Evolutionary conservation across 257 asterid species (phyloP).

Genomic region (Rhazya stricta): DNA sequence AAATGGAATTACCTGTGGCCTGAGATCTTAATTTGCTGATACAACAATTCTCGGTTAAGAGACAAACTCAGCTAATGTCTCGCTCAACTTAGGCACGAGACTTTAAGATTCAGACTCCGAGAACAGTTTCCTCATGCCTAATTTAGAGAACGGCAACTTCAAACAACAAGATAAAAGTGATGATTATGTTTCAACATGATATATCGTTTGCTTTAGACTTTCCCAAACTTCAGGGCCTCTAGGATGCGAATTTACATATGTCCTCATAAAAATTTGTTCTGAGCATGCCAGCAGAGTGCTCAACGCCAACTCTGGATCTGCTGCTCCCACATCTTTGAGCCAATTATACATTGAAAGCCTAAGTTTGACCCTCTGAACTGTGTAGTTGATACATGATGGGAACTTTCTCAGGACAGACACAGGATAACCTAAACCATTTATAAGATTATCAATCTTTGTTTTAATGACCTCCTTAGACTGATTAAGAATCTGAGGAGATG

Average conservation of each 20-base stretch:
- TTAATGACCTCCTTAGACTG: conserved; percentile 45
- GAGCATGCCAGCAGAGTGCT: conserved; percentile 61
- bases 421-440: conserved; percentile 44
- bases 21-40: conserved; percentile 3
- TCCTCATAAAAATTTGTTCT: conserved; percentile 35
- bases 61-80: background rate
- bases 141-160: background rate
- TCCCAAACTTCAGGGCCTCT: conserved; percentile 53
- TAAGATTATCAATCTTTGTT: conserved; percentile 44
- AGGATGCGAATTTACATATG: conserved; percentile 54
- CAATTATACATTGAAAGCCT: conserved; percentile 56
- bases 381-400: conserved; percentile 46
- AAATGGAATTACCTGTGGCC: background rate
- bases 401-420: conserved; percentile 37
- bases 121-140: conserved; percentile 5
- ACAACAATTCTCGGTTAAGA: conserved; percentile 2
- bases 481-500: conserved; percentile 53
- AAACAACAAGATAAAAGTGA: conserved; percentile 4
- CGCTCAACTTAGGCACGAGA: background rate
- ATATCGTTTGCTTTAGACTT: conserved; percentile 39
- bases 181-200: conserved; percentile 13
- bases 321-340: conserved; percentile 49
- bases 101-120: background rate
- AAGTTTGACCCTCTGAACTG: conserved; percentile 43
- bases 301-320: conserved; percentile 42